A percentile compares a stretch with the other conserved stretches of the same genome.
Conservation (phyloP, 352 stramenopile species). For the Globisporangium acanthophoron region DNA sequence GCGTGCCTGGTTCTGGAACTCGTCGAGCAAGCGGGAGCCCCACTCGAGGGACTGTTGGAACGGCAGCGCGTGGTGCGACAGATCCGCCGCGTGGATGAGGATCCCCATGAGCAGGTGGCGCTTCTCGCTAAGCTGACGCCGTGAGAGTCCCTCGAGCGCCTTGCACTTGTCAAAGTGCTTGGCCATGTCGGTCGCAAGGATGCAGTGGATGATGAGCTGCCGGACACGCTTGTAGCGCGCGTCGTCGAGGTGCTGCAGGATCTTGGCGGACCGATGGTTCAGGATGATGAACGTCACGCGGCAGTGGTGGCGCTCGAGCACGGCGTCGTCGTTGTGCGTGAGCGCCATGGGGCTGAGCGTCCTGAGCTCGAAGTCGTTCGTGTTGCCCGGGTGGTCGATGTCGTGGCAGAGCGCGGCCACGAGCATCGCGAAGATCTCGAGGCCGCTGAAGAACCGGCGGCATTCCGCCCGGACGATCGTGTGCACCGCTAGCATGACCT, state of each 20-base stretch:
- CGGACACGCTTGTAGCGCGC: conserved; percentile 51
- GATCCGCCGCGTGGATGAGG: conserved; percentile 64
- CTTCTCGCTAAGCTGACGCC: conserved; percentile 54
- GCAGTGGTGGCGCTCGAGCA: conserved; percentile 81
- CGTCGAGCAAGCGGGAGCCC: conserved; percentile 53
- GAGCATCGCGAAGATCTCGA: conserved; percentile 74
- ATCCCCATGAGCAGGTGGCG: conserved; percentile 53
- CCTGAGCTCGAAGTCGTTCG: conserved; percentile 83
- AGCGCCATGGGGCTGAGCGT: conserved; percentile 65
- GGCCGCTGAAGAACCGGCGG: conserved; percentile 50
- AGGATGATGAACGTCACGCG: conserved; percentile 66
- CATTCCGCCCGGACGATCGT: conserved; percentile 51
- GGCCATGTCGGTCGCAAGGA: conserved; percentile 75
- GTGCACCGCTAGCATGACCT: conserved; percentile 58
- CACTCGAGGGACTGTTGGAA: conserved; percentile 53
- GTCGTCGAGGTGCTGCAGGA: conserved; percentile 55
- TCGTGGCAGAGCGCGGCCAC: conserved; percentile 73
- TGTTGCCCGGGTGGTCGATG: conserved; percentile 79
- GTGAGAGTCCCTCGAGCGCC: conserved; percentile 53
- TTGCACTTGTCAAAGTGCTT: conserved; percentile 77
- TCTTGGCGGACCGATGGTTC: conserved; percentile 61
- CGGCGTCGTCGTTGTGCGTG: conserved; percentile 79
- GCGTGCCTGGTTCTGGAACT: conserved; percentile 70
- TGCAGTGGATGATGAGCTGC: conserved; percentile 57
- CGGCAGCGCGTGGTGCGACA: conserved; percentile 48